These are phyloP conservation scores for Exserohilum rostratum DNA, from an alignment of 2,329 filamentous ascomycete genomes.

Conservation along the genomic window DNA sequence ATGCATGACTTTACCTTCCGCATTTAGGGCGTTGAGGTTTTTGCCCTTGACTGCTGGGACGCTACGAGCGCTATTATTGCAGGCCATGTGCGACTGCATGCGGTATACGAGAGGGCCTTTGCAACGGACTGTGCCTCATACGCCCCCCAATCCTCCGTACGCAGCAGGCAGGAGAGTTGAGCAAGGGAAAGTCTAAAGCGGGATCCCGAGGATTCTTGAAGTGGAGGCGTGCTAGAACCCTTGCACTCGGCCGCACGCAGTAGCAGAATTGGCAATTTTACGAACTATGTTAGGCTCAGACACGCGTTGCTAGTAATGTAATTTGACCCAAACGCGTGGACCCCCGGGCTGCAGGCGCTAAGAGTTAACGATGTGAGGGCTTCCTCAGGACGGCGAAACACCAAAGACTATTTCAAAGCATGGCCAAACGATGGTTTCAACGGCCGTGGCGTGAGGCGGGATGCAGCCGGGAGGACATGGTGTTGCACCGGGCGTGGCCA, in stretches of 20 bases:
- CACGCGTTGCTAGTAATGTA: constrained; percentile 16
- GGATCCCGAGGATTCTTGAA: constrained; percentile 30
- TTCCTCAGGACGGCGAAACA: constrained; percentile 15
- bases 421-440: constrained; percentile 25
- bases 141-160: too few relatives aligned
- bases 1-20: constrained; percentile 19
- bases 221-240: constrained; percentile 20
- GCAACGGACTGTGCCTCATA: too few relatives aligned
- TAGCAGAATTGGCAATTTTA: constrained; percentile 33
- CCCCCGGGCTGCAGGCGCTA: constrained; percentile 12
- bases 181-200: constrained; percentile 38
- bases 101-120: constrained; percentile 30
- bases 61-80: constrained; percentile 24
- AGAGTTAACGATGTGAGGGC: constrained; percentile 10
- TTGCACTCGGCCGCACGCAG: constrained; percentile 15
- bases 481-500: constrained; percentile 33
- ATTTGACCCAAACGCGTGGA: constrained; percentile 17
- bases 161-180: too few relatives aligned
- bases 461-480: constrained; percentile 28
- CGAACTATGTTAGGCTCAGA: constrained; percentile 18
- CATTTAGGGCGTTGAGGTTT: constrained; percentile 28
- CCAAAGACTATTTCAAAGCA: constrained; percentile 12
- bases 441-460: constrained; percentile 16
- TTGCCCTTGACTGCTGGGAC: constrained; percentile 22
- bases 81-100: constrained; percentile 30